Percentiles rank a stretch among this genome's conserved stretches.
Conservation (phyloP, 495 filamentous ascomycete genomes). For the Pseudomonodictys pantanalensis region DNA sequence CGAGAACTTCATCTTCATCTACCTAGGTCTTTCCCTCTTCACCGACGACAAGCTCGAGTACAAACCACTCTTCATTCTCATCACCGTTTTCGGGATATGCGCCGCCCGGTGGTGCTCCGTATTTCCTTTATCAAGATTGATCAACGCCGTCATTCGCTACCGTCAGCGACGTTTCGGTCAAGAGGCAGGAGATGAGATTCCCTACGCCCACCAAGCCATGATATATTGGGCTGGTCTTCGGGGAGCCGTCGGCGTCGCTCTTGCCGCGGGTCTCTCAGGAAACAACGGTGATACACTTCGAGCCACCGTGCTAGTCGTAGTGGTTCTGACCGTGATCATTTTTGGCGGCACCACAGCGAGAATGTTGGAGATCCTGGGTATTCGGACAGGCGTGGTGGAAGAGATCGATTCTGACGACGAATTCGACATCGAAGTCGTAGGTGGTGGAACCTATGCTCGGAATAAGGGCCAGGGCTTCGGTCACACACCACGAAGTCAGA, state of each 20-base stretch:
- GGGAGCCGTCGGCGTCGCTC: constrained; percentile 91
- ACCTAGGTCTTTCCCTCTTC: constrained; percentile 89
- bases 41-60: constrained; percentile 83
- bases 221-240: constrained; percentile 97
- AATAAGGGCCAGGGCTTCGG: constrained; percentile 64
- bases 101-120: constrained; percentile 87
- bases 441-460: constrained; percentile 67
- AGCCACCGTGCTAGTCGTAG: constrained; percentile 92
- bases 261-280: constrained; percentile 84
- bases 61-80: constrained; percentile 92
- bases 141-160: constrained; percentile 93
- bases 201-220: constrained; percentile 92
- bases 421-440: constrained; percentile 90
- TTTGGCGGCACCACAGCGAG: constrained; percentile 98
- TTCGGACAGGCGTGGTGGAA: constrained; percentile 91
- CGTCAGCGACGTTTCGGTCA: constrained; percentile 74
- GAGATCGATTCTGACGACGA: constrained; percentile 97
- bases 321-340: constrained; percentile 96
- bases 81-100: constrained; percentile 88
- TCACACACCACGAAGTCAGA: constrained; percentile 64
- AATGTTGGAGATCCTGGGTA: constrained; percentile 94
- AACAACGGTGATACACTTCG: constrained; percentile 73
- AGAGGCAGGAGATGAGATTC: constrained; percentile 84
- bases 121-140: constrained; percentile 82
- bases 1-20: constrained; percentile 99